Conservation (phyloP, 2,329 filamentous ascomycete genomes). For the Trichoderma endophyticum region DNA sequence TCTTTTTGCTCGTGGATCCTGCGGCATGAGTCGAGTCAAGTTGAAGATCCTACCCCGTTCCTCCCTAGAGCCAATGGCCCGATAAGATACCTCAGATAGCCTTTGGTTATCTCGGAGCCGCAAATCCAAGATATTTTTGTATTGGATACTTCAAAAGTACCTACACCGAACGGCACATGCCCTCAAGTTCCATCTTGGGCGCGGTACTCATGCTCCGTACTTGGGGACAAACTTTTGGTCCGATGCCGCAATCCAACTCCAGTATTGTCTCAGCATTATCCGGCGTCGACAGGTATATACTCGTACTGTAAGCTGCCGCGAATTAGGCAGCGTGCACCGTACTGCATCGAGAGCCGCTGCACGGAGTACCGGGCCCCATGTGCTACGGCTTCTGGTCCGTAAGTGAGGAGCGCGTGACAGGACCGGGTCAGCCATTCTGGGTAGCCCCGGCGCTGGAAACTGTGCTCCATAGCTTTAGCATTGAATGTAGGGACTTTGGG, state of each 20-base stretch:
- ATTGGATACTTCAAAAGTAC: neutral
- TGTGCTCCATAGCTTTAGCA: neutral
- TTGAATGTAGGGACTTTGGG: neutral
- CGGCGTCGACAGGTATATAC: neutral
- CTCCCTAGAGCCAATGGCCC: neutral
- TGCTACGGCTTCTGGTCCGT: neutral
- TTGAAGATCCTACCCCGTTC: neutral
- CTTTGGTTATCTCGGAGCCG: conserved; percentile 5
- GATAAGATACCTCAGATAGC: neutral
- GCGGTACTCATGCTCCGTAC: neutral
- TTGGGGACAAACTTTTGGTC: neutral
- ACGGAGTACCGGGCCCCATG: neutral
- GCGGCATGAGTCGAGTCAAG: neutral
- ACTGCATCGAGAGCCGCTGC: neutral
- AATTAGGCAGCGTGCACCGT: neutral
- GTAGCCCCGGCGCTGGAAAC: neutral
- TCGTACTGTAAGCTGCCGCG: neutral
- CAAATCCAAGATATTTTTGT: neutral
- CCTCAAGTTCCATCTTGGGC: neutral
- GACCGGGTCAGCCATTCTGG: neutral
- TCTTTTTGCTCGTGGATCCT: neutral
- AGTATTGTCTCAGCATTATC: conserved; percentile 11
- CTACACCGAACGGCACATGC: neutral
- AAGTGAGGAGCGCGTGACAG: conserved; percentile 8
- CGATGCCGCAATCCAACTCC: conserved; percentile 15